Evolutionary conservation across 208 protist genomes (phyloP), one percentile per base, ranked within the genome.

Genomic region (Kentomonas sorsogonicus): DNA sequence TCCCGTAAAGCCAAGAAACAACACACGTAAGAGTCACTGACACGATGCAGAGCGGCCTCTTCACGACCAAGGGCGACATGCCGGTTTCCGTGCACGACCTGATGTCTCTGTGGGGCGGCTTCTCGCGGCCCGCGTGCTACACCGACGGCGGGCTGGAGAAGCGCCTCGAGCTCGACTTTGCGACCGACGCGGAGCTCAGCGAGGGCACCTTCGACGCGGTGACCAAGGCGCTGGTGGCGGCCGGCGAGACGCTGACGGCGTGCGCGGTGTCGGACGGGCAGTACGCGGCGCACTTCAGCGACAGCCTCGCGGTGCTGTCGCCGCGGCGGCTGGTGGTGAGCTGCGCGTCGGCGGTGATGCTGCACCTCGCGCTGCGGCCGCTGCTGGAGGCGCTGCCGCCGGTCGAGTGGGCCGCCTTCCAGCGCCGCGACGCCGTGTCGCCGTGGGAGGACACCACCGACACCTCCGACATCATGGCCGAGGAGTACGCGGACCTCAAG

Each of bases 401-500:
- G 54, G 73, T 91, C 26, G 74, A 90, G 60, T 94, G 88, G 88
- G 85, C 83, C 3, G 83, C 79, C 23, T 94, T 88, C 74, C 66
- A 79, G 39, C 88, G 88, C 66, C 81, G 82, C 66, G 91, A 94
- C 71, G 80, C 60, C 16, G 66, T 48, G 44, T 91, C 84, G 1
- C 87, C 87, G 20, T 94, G 87, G 62, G 72, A 39, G 22, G 45
- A 58, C 0, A 33, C 67, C 31, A 62, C 63, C 47, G 81, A 83
- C 50, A 89, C 71, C 51, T 81, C 74, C 61, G 84, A 91, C 63
- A 79, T 89, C 31, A 92, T 94, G 82, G 88, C 84, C 15, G 66
- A 79, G 59, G 88, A 94, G 65, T 94, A 94, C 71, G 84, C 88
- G 18, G 82, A 82, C 48, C 70, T 94, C 4, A 89, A 91, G 69